Base-by-base conservation (phyloP, 2,329 filamentous ascomycete genomes). In the Aspergillus sp. region DNA sequence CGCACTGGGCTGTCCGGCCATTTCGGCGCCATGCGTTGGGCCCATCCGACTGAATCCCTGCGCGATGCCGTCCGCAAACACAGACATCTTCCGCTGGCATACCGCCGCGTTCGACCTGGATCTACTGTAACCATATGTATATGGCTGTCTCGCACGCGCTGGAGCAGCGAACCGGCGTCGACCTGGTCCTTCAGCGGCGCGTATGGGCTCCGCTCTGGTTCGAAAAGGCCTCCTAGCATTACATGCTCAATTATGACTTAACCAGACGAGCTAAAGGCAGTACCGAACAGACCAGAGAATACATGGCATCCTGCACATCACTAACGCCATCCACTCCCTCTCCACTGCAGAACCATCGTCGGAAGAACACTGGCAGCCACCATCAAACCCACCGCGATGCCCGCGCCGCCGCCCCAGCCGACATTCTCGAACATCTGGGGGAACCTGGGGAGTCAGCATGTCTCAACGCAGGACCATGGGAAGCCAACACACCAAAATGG, bases 341-440 rank as follows among this genome's bases (percentile, higher is more conserved):
- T n/a, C 43, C 41, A 51, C 5, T 59, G 49, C 34, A 56, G 17
- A 16, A 46, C 17, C 0, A 42, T 32, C 8, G 46, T 57, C 2
- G 52, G 54, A 14, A 57, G 34, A 12, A 56, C 44, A 26, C 52
- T 50, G 8, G 43, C 45, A 6, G 43, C 51, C 27, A 54, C 44
- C 3, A 56, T 44, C 38, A 58, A 39, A 5, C 47, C 53, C 13
- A 47, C 34, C 1, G 44, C 40, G 2, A 54, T 36, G 3, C 47
- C 53, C 2, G 52, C 43, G 24, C 54, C 57, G 4, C 39, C 44
- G 4, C 47, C 48, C 5, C 54, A 42, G 4, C 53, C 52, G 3
- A 58, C 49, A 5, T 37, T 49, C 1, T 56, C 47, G n/a, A 58
- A 57, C 49, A 57, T 49, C 6, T 44, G 39, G 6, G 48, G 34